phyloP scores from a whole-genome alignment of 495 filamentous ascomycete genomes.

The Aspergillus haitiensis region DNA sequence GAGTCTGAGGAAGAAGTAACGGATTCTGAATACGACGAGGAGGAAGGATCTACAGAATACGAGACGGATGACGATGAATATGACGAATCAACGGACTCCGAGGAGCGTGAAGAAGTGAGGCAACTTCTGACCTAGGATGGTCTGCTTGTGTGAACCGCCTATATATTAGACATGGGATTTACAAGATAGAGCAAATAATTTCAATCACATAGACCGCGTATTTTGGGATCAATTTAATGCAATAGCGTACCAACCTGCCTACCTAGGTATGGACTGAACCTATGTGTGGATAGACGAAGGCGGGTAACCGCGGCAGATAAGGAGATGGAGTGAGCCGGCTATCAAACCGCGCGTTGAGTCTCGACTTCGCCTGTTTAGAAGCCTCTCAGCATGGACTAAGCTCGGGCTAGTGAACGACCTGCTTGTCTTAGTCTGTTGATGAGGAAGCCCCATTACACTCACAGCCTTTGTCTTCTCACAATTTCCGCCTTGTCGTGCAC shows the following conservation, averaged over 20 bases:
- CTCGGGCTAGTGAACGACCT: background rate
- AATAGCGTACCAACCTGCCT: too few species aligned
- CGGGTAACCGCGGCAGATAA: conserved; percentile 19
- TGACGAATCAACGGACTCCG: conserved; percentile 26
- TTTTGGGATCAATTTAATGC: background rate
- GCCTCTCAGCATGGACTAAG: conserved; percentile 10
- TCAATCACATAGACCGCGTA: background rate
- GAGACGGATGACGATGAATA: conserved; percentile 21
- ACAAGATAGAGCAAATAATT: background rate
- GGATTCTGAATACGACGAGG: conserved; percentile 52
- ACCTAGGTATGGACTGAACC: too few species aligned
- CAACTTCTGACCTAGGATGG: conserved; percentile 19
- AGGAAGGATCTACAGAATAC: conserved; percentile 40
- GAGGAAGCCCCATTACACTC: background rate
- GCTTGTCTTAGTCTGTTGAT: background rate
- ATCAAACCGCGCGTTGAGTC: background rate
- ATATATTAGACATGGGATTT: conserved; percentile 8
- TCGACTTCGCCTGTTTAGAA: background rate
- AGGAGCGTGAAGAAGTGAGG: conserved; percentile 19
- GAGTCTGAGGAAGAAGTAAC: conserved; percentile 52
- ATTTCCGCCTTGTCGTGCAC: conserved; percentile 10
- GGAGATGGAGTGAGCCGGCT: background rate
- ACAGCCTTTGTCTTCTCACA: background rate
- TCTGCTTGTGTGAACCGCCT: background rate
- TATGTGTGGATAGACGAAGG: conserved; percentile 2